phyloP scores from a whole-genome alignment of 2,329 filamentous ascomycete species.

The Sporothrix protearum region DNA sequence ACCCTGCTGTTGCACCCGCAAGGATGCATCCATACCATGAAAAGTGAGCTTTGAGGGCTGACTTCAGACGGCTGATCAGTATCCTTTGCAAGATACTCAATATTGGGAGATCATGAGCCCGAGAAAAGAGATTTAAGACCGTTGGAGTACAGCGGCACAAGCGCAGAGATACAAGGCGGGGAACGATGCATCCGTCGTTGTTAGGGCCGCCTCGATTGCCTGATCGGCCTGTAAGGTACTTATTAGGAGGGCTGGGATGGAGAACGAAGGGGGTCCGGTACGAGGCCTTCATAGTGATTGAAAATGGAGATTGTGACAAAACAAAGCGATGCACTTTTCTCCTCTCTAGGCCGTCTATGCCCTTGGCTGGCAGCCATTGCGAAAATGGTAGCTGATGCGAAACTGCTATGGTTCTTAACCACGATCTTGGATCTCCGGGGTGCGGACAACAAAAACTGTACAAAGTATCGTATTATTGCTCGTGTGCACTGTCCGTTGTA shows the following conservation, averaged over 20 bases:
- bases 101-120: not conserved
- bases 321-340: not conserved
- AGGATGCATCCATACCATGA: not conserved
- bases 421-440: not conserved
- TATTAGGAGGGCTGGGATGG: not conserved
- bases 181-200: not conserved
- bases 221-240: not conserved
- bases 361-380: not conserved
- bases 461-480: not conserved
- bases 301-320: not conserved
- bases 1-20: not conserved
- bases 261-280: not conserved
- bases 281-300: not conserved
- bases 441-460: too few relatives aligned
- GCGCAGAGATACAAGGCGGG: not conserved
- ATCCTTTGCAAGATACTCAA: not conserved
- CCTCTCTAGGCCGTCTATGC: not conserved
- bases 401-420: not conserved
- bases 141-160: not conserved
- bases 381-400: not conserved
- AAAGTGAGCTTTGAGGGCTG: not conserved
- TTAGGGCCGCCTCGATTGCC: not conserved
- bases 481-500: conserved; percentile 1
- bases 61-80: not conserved
- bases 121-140: not conserved